These are phyloP conservation scores for Jaenimonas drosophilae DNA, from an alignment of 208 protist genomes.

Conservation along the genomic window DNA sequence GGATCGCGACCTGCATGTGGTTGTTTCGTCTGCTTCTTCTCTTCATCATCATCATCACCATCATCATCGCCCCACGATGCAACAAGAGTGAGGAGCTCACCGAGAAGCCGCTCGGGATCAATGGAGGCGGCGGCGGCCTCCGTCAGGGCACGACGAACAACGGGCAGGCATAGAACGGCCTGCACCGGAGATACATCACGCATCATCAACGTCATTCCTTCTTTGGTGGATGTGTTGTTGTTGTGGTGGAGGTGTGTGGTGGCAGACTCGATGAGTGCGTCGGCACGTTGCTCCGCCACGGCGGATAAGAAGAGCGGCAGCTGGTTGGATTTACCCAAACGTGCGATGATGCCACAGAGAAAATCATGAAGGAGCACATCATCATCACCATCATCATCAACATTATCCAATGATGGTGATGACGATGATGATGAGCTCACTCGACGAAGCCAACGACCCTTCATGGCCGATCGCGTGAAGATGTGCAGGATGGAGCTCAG, in stretches of 20 bases:
- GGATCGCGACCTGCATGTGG: too few relatives aligned
- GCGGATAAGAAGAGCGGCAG: slow-evolving; percentile 59
- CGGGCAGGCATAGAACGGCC: slow-evolving; percentile 19
- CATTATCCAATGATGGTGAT: too few relatives aligned
- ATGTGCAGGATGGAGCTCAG: slow-evolving; percentile 65
- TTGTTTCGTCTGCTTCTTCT: slow-evolving; percentile 2
- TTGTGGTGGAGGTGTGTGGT: too few relatives aligned
- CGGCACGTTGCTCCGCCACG: slow-evolving; percentile 10
- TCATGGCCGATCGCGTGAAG: slow-evolving; percentile 22
- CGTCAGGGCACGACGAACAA: slow-evolving; percentile 24
- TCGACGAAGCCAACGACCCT: neutral
- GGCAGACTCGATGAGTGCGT: too few relatives aligned
- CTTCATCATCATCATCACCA: neutral
- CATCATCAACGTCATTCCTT: too few relatives aligned
- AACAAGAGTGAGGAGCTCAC: slow-evolving; percentile 22
- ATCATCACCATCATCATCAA: too few relatives aligned
- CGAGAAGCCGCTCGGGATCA: slow-evolving; percentile 49
- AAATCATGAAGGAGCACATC: too few relatives aligned
- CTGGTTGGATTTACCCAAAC: slow-evolving; percentile 43
- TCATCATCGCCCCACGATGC: slow-evolving; percentile 9
- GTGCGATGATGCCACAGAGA: too few relatives aligned
- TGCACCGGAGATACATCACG: slow-evolving; percentile 16
- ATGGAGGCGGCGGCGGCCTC: slow-evolving; percentile 33
- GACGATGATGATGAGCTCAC: too few relatives aligned
- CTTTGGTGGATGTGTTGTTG: too few relatives aligned